These are phyloP conservation scores for Vitis hybrid DNA, from an alignment of 177 flowering plant genomes.

Conservation along the genomic window DNA sequence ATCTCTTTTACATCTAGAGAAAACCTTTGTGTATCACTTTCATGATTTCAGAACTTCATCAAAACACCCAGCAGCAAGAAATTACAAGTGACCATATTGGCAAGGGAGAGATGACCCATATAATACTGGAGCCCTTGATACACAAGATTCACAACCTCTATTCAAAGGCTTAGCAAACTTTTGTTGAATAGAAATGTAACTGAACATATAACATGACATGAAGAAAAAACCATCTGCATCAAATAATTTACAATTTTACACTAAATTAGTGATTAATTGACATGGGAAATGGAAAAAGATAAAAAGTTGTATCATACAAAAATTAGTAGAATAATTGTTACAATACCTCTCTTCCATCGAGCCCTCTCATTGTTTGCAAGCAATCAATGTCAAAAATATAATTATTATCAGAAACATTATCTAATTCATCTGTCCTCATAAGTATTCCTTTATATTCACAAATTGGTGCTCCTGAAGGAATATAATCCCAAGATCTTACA, in stretches of 20 bases:
- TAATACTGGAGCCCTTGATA: background rate
- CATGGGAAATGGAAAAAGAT: background rate
- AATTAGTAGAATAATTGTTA: background rate
- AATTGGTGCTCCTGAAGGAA: constrained; percentile 87
- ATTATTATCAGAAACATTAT: constrained; percentile 50
- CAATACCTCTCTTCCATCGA: constrained; percentile 88
- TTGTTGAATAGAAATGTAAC: too few species aligned
- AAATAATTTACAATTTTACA: background rate
- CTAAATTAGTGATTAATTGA: too few species aligned
- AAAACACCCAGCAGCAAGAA: too few species aligned
- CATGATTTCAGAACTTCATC: too few species aligned
- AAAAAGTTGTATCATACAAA: background rate
- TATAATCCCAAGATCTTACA: constrained; percentile 89
- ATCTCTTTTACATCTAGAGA: too few species aligned
- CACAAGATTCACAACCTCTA: background rate
- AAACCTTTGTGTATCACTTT: too few species aligned
- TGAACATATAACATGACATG: too few species aligned
- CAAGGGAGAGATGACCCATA: too few species aligned
- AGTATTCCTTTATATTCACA: constrained; percentile 78
- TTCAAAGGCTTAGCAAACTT: background rate
- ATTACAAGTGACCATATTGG: too few species aligned
- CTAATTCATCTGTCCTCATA: constrained; percentile 66
- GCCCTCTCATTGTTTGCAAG: constrained; percentile 88
- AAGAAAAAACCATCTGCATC: background rate
- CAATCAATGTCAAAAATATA: constrained; percentile 96